Conservation (phyloP, 495 filamentous ascomycete species). For the Echria macrotheca region DNA sequence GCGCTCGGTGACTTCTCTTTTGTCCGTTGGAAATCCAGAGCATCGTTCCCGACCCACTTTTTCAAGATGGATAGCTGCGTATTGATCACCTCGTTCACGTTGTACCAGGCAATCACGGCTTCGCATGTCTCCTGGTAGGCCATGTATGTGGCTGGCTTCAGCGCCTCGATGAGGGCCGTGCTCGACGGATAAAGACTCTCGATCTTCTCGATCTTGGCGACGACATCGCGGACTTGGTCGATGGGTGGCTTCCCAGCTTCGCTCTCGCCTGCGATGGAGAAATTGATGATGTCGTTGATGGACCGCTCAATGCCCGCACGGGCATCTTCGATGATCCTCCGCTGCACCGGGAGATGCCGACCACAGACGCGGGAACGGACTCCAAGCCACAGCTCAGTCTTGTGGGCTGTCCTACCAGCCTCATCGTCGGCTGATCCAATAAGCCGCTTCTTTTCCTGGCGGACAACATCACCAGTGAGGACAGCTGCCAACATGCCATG, state of each 20-base stretch:
- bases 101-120: constrained; percentile 90
- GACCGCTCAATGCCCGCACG: constrained; percentile 60
- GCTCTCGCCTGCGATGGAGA: constrained; percentile 88
- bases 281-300: constrained; percentile 82
- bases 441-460: constrained; percentile 93
- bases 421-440: constrained; percentile 74
- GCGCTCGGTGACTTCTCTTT: constrained; percentile 47
- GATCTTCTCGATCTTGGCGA: constrained; percentile 80
- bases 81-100: constrained; percentile 96
- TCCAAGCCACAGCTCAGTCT: constrained; percentile 85
- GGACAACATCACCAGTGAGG: constrained; percentile 91
- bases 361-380: constrained; percentile 78
- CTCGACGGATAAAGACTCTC: constrained; percentile 79
- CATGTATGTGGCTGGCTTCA: constrained; percentile 66
- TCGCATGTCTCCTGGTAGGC: constrained; percentile 75
- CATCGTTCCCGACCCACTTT: constrained; percentile 94
- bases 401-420: constrained; percentile 63
- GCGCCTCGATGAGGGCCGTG: constrained; percentile 61
- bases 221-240: constrained; percentile 83
- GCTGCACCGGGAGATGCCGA: constrained; percentile 73
- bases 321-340: constrained; percentile 75
- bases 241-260: constrained; percentile 82
- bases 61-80: constrained; percentile 85
- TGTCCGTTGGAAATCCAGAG: constrained; percentile 79
- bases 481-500: constrained; percentile 96